Percentiles rank a stretch among this genome's conserved stretches.
phyloP scores from a whole-genome alignment of 1,284 basidiomycete species.

The Xerocomus amazonicus region DNA sequence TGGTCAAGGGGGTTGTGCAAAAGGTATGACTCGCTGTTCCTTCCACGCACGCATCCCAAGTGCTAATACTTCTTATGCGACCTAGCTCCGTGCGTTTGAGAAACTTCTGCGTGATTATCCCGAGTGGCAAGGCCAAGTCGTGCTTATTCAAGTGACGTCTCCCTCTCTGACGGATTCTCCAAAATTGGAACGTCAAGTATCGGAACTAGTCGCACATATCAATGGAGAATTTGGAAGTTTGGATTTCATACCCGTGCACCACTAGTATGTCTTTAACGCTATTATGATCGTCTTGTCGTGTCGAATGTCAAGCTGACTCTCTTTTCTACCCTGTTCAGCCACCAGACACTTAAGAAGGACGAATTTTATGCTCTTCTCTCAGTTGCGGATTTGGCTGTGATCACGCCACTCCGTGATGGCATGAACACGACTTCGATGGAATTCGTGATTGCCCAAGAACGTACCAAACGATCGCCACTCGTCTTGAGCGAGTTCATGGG shows the following conservation, averaged over 20 bases:
- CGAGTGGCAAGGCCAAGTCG: slow-evolving; percentile 90
- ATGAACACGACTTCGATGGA: slow-evolving; percentile 99
- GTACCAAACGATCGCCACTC: slow-evolving; percentile 78
- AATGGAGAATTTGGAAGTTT: slow-evolving; percentile 95
- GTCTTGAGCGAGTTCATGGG: slow-evolving; percentile 98
- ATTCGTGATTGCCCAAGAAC: slow-evolving; percentile 91
- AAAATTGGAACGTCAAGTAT: slow-evolving; percentile 90
- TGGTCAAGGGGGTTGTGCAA: slow-evolving; percentile 96
- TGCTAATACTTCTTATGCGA: background rate
- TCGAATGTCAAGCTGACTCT: background rate
- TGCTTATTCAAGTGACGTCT: slow-evolving; percentile 88
- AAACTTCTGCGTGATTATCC: slow-evolving; percentile 93
- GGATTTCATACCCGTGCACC: slow-evolving; percentile 98
- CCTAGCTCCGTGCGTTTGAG: slow-evolving; percentile 88
- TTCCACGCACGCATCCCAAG: no score
- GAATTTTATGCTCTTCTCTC: slow-evolving; percentile 97
- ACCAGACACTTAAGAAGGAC: slow-evolving; percentile 96
- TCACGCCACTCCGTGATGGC: slow-evolving; percentile 94
- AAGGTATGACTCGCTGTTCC: slow-evolving; percentile 51
- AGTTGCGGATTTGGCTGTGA: slow-evolving; percentile 93
- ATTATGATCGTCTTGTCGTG: background rate
- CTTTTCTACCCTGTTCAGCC: slow-evolving; percentile 46
- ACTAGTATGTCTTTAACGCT: slow-evolving; percentile 66
- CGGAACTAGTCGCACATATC: slow-evolving; percentile 94
- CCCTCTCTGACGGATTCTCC: slow-evolving; percentile 93